These are phyloP conservation scores for Calonectria montana DNA, from an alignment of 2,329 filamentous ascomycete genomes.

Conservation along the genomic window DNA sequence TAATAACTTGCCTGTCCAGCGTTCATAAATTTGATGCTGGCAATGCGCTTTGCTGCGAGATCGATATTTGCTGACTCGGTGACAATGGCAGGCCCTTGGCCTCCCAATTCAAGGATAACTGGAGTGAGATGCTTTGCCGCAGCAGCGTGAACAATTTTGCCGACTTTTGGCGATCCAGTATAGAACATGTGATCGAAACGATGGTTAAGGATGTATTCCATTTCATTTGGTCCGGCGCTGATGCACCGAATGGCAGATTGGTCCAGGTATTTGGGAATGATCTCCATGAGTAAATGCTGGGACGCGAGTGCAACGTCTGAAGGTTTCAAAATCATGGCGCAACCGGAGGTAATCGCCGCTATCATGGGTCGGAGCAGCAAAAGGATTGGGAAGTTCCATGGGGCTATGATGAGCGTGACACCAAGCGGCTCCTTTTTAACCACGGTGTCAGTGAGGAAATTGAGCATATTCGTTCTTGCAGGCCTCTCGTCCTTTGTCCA, in stretches of 20 bases:
- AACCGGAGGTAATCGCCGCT: constrained; percentile 57
- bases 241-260: constrained; percentile 48
- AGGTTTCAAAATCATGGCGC: constrained; percentile 56
- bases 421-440: constrained; percentile 57
- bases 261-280: constrained; percentile 56
- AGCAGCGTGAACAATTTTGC: constrained; percentile 51
- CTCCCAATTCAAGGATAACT: constrained; percentile 57
- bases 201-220: constrained; percentile 49
- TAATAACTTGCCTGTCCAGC: constrained; percentile 26
- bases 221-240: constrained; percentile 52
- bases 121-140: constrained; percentile 58
- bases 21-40: constrained; percentile 50
- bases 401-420: constrained; percentile 55
- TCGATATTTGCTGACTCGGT: constrained; percentile 53
- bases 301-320: constrained; percentile 51
- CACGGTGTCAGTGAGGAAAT: constrained; percentile 44
- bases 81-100: constrained; percentile 57
- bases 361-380: constrained; percentile 52
- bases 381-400: constrained; percentile 60
- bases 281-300: constrained; percentile 51
- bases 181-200: constrained; percentile 59
- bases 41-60: constrained; percentile 55
- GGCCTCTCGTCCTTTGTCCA: constrained; percentile 52
- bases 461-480: constrained; percentile 42
- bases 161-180: constrained; percentile 54